Conservation (phyloP, 352 stramenopile species). For the Pythium folliculosum region DNA sequence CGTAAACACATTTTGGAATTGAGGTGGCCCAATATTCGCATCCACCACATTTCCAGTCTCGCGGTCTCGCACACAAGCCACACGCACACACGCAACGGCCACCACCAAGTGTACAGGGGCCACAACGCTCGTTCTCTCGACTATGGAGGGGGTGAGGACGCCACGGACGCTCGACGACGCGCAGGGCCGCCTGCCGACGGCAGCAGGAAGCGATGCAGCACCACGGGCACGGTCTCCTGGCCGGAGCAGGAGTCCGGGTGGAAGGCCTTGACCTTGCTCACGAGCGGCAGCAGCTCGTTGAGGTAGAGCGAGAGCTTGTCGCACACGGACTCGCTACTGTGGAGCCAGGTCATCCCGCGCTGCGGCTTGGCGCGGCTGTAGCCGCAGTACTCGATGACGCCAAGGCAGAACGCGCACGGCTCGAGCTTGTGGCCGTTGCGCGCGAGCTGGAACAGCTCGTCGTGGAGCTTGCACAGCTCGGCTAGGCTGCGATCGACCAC, state of each 20-base stretch:
- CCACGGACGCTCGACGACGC: background rate
- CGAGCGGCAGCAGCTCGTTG: slow-evolving; percentile 7
- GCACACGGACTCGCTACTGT: slow-evolving; percentile 3
- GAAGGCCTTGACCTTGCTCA: slow-evolving; percentile 13
- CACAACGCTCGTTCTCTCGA: no score
- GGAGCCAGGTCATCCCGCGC: slow-evolving; percentile 12
- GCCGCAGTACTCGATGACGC: slow-evolving; percentile 15
- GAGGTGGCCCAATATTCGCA: no score
- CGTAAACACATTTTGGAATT: no score
- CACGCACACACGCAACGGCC: no score
- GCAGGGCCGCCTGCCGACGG: background rate
- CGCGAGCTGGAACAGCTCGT: slow-evolving; percentile 16
- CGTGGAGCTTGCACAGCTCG: slow-evolving; percentile 7
- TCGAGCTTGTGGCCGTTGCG: slow-evolving; percentile 3
- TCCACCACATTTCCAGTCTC: no score
- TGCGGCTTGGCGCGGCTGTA: slow-evolving; percentile 19
- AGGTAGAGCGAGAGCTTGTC: slow-evolving; percentile 17
- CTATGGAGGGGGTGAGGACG: background rate
- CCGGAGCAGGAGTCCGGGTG: slow-evolving; percentile 2
- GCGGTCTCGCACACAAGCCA: no score
- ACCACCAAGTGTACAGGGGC: no score
- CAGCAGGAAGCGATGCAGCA: slow-evolving; percentile 9
- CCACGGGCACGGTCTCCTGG: background rate
- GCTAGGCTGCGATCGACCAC: background rate
- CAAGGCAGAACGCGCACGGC: slow-evolving; percentile 18